Base-by-base conservation (phyloP, 345 rosid species). In the Pseudoturritis turrita region DNA sequence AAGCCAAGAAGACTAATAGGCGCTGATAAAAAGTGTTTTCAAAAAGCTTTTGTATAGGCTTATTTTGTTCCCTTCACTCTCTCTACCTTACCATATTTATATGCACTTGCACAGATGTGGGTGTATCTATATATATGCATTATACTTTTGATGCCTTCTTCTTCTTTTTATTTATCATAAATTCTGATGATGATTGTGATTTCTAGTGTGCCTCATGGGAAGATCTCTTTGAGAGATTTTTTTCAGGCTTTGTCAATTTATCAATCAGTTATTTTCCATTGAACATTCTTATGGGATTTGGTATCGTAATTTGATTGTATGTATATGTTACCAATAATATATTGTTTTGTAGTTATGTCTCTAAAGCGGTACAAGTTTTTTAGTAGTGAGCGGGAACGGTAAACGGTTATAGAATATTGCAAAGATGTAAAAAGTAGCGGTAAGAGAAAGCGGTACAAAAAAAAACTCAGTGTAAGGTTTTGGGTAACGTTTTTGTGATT, bases 1-100 rank as follows among this genome's bases (percentile, higher is more conserved):
- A 94, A 83, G 82, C 84, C 8, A 88, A 84, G 80, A 87, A 76
- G 87, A 77, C 39, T 29, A 76, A 50, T 25, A 83, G 62, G 82
- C 75, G 59, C 28, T 75, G 26, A 54, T 51, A 31, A n/a, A 19
- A 9, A 59, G 10, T 26, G 37, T 22, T 58, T 21, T 58, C 46
- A 51, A 40, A 60, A 43, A 31, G 33, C 63, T 69, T 68, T 49
- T 75, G 78, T 75, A 68, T 68, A 75, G 53, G 70, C 69, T 74
- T 66, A 15, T 50, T 58, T 65, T 74, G 66, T 65, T 57, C 33
- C 50, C 22, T 36, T n/a, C 12, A 18, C 18, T 44, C 23, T 23
- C 41, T 37, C 19, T 41, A 21, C 17, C 26, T 40, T 43, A 2
- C 54, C 44, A 17, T 29, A 52, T 35, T 13, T 47, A 33, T 73